Base-by-base conservation (phyloP, 345 rosid species). In the Gossypium stocksii region DNA sequence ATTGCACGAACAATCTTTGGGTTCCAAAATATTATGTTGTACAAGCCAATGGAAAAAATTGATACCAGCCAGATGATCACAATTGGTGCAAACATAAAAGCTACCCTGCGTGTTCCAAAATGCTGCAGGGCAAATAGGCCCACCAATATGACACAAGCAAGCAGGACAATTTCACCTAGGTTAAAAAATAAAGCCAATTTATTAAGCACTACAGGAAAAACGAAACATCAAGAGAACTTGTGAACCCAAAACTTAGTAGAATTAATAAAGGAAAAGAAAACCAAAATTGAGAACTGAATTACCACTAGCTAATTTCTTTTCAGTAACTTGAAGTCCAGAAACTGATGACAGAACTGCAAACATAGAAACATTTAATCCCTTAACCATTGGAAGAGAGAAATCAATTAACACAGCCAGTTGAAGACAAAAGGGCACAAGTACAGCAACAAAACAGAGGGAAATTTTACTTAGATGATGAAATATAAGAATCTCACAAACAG, bases 71-170 rank as follows among this genome's bases (percentile, higher is more conserved):
- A 91, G 78, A 89, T 80, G 65, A 89, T 86, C 41, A 91, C 93
- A 69, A 91, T 84, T 15, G 98, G 98, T 9, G 98, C 93, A 85
- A 94, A 94, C 87, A 92, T 66, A 77, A 94, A 88, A 63, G 98
- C 97, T 64, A 94, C 97, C 82, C 84, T 86, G 83, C 83, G 97
- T 45, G 97, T 94, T 76, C 97, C 98, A 85, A 71, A 86, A 80
- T 94, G 97, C 80, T 94, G 98, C 78, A 94, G 87, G 65, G 98
- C 98, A 87, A 91, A 94, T 74, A 94, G 81, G 81, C 97, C 97
- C 74, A 92, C 91, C 90, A 94, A 83, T 80, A 94, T 85, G 86
- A 88, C 86, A 81, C 94, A 94, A 46, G 93, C 88, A 79, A 94
- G 78, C 87, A 90, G 63, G 71, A 90, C 70, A 22, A 89, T 53